phyloP scores from a whole-genome alignment of 371 early-diverging fungal species.

The Mucor irregularis region DNA sequence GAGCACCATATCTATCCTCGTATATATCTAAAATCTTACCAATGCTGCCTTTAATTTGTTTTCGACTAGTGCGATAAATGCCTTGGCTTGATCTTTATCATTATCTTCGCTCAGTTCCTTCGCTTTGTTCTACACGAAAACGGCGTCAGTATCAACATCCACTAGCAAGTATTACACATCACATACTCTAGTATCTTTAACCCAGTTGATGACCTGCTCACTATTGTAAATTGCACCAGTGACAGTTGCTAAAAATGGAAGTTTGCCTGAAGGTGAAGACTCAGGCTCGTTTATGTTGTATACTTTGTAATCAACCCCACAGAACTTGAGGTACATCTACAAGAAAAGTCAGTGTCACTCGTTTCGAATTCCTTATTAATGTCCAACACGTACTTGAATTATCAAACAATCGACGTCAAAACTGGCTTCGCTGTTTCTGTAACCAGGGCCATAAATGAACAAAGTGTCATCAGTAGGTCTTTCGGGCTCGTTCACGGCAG shows the following conservation, averaged over 20 bases:
- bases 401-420: conserved; percentile 51
- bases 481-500: conserved; percentile 40
- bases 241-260: conserved; percentile 47
- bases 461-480: conserved; percentile 37
- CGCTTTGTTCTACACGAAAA: conserved; percentile 21
- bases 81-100: conserved; percentile 39
- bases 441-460: conserved; percentile 52
- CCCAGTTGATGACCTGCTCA: conserved; percentile 41
- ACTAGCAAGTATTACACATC: not conserved
- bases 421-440: conserved; percentile 31
- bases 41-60: conserved; percentile 46
- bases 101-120: conserved; percentile 17
- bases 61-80: conserved; percentile 40
- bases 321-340: conserved; percentile 49
- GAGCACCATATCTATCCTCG: not conserved
- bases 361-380: not conserved
- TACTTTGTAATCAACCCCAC: conserved; percentile 37
- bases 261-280: conserved; percentile 44
- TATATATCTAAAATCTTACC: conserved; percentile 22
- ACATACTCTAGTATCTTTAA: conserved; percentile 32
- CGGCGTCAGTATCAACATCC: not conserved
- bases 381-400: too few species aligned
- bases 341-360: not conserved
- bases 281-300: conserved; percentile 44
- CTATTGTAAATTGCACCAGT: conserved; percentile 35